phyloP scores from a whole-genome alignment of 2,329 filamentous ascomycete genomes.

The Pleoardoris graminearum region DNA sequence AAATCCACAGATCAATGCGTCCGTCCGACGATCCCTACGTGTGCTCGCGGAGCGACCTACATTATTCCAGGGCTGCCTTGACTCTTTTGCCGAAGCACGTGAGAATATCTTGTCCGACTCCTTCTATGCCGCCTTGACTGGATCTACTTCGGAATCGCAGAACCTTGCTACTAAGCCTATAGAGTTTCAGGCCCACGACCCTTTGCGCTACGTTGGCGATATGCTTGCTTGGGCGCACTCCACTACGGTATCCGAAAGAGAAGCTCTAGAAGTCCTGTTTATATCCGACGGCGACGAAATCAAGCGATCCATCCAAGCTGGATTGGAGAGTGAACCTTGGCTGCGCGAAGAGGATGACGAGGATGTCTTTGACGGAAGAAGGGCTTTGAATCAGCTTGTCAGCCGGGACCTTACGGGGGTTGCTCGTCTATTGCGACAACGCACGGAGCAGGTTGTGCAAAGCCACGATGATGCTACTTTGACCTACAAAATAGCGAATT shows the following conservation, averaged over 20 bases:
- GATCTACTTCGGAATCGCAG: constrained; percentile 64
- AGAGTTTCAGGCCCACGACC: constrained; percentile 89
- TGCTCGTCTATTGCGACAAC: constrained; percentile 80
- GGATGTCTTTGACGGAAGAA: constrained; percentile 73
- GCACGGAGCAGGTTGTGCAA: constrained; percentile 89
- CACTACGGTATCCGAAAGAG: constrained; percentile 87
- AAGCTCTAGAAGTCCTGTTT: constrained; percentile 89
- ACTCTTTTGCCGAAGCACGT: constrained; percentile 88
- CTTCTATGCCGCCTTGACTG: constrained; percentile 86
- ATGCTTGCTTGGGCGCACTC: constrained; percentile 99
- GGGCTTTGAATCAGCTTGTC: constrained; percentile 82
- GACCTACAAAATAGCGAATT: constrained; percentile 86
- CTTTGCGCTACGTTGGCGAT: constrained; percentile 87
- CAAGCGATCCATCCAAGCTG: constrained; percentile 76
- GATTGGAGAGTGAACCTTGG: constrained; percentile 84
- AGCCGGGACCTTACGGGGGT: constrained; percentile 83
- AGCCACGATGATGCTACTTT: constrained; percentile 87
- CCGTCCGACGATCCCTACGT: constrained; percentile 80
- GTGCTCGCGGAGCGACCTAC: constrained; percentile 87
- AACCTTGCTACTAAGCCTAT: constrained; percentile 74
- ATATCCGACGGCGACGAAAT: constrained; percentile 89
- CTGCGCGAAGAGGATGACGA: constrained; percentile 59
- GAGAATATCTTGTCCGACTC: constrained; percentile 85
- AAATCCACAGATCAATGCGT: constrained; percentile 85
- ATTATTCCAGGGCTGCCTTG: constrained; percentile 89